A percentile compares a stretch with the other conserved stretches of the same genome.
phyloP scores from a whole-genome alignment of 202 grass and related monocot genomes.

The Bolboschoenoplectus hybrid region DNA sequence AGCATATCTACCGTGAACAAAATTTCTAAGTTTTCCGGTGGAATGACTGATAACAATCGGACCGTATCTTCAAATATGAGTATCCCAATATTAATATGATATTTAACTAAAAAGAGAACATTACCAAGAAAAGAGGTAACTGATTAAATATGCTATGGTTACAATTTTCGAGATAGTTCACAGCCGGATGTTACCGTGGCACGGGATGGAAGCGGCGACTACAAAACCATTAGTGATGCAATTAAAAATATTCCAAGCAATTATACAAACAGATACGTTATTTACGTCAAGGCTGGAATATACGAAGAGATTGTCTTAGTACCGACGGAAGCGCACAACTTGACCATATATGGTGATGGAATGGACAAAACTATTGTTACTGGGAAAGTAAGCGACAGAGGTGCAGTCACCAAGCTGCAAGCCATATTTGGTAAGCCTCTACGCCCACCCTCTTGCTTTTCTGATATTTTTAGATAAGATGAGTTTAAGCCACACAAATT shows the following conservation, averaged over 20 bases:
- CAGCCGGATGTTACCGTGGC: conserved; percentile 66
- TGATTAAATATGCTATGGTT: no score
- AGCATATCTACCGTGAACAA: no score
- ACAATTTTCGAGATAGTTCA: background rate
- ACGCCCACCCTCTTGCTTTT: no score
- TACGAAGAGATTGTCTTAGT: conserved; percentile 71
- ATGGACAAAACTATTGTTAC: conserved; percentile 46
- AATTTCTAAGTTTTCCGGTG: no score
- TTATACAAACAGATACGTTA: conserved; percentile 45
- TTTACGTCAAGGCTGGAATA: conserved; percentile 79
- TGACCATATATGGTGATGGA: conserved; percentile 82
- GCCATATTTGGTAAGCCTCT: conserved; percentile 55
- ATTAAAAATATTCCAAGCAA: conserved; percentile 43
- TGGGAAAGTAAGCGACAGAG: conserved; percentile 11
- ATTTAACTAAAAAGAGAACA: no score
- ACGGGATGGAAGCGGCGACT: conserved; percentile 72
- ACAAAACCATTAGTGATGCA: conserved; percentile 79
- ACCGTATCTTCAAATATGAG: no score
- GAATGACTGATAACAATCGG: no score
- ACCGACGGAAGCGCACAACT: conserved; percentile 40
- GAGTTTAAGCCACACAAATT: no score
- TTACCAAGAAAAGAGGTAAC: no score
- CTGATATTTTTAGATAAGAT: no score
- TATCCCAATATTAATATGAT: no score
- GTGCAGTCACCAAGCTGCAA: background rate